Evolutionary conservation across 2,329 filamentous ascomycete species (phyloP).

Genomic region (Sordariomycetes sp.): DNA sequence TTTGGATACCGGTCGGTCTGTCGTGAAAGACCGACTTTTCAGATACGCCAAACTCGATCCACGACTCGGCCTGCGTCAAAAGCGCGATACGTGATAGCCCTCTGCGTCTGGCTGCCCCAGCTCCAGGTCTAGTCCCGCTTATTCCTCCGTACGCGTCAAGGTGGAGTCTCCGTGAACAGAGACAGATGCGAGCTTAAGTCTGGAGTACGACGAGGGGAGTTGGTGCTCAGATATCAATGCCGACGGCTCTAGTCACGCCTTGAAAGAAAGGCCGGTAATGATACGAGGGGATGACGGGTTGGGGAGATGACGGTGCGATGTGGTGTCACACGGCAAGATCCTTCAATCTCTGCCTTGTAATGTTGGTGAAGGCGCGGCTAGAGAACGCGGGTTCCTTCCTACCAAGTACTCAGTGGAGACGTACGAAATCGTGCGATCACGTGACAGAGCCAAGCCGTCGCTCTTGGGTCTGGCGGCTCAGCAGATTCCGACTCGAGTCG

Average conservation of each 20-base stretch:
- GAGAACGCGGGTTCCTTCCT: neutral
- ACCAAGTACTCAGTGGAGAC: neutral
- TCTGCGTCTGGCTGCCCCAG: neutral
- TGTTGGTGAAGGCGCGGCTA: neutral
- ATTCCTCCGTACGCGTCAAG: neutral
- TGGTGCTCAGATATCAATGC: neutral
- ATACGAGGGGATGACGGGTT: neutral
- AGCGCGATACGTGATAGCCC: neutral
- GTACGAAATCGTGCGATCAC: neutral
- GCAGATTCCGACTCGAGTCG: neutral
- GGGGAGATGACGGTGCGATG: neutral
- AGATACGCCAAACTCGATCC: neutral
- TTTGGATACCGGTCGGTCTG: neutral
- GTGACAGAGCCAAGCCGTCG: neutral
- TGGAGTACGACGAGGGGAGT: neutral
- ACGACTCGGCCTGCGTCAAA: neutral
- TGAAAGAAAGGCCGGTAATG: neutral
- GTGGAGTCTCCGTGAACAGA: neutral
- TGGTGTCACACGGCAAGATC: neutral
- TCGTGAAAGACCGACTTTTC: neutral
- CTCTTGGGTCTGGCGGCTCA: neutral
- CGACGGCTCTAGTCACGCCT: neutral
- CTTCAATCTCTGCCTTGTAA: neutral
- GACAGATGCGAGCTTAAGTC: constrained; percentile 1
- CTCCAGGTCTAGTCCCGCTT: constrained; percentile 1